Evolutionary conservation across 2,329 filamentous ascomycete species (phyloP).

Genomic region (Xylaria sp.): DNA sequence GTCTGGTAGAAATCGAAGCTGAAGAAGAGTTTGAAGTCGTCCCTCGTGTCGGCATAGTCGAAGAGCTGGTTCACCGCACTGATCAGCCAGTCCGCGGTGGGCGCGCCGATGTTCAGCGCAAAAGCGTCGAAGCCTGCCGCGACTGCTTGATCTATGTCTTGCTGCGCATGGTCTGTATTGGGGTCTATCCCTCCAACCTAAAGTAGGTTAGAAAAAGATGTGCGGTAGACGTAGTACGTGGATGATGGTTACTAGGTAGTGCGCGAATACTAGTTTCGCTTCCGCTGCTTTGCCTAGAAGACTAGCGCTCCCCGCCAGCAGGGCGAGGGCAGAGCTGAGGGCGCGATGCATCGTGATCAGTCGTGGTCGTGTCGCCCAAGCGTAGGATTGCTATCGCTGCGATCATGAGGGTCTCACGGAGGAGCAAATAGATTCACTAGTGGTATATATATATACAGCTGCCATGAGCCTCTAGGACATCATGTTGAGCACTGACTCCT

Average conservation of each 20-base stretch:
- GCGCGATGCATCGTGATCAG: slow-evolving; percentile 20
- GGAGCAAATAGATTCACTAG: not conserved
- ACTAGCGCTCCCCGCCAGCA: slow-evolving; percentile 38
- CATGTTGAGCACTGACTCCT: not conserved
- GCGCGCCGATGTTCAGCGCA: slow-evolving; percentile 51
- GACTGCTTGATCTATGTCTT: slow-evolving; percentile 50
- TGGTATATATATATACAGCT: slow-evolving; percentile 17
- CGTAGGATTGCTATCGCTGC: not conserved
- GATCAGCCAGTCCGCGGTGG: slow-evolving; percentile 43
- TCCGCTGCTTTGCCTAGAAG: slow-evolving; percentile 41
- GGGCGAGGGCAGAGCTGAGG: slow-evolving; percentile 38
- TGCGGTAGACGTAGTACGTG: not conserved
- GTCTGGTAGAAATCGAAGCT: slow-evolving; percentile 51
- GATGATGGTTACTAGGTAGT: slow-evolving; percentile 43
- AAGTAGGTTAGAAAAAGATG: not conserved
- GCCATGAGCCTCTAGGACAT: not conserved
- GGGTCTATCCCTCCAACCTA: slow-evolving; percentile 37
- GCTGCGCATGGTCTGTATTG: slow-evolving; percentile 42
- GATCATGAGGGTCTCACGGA: not conserved
- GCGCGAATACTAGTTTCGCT: slow-evolving; percentile 46
- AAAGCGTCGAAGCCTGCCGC: slow-evolving; percentile 50
- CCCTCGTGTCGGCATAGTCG: slow-evolving; percentile 44
- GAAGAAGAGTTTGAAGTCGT: slow-evolving; percentile 52
- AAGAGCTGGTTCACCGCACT: slow-evolving; percentile 49
- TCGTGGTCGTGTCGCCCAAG: not conserved